Base-by-base conservation (phyloP, 805 yeast genomes). In the Wickerhamomyces alni region DNA sequence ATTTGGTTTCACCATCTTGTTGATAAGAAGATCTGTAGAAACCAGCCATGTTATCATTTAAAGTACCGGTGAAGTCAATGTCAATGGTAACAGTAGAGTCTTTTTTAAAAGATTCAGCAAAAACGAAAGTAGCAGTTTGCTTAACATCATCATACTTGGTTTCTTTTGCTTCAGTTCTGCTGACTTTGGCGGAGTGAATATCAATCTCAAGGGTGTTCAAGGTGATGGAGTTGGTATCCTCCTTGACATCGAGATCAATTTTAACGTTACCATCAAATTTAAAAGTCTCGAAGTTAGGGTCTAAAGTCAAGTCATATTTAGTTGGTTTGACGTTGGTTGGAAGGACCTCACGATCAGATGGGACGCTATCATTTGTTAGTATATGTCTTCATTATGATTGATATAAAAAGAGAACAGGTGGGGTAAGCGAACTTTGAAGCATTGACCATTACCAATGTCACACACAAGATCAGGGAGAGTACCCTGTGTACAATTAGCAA, bases 1-100 rank as follows among this genome's bases (percentile, higher is more conserved):
- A 80, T 54, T 79, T 80, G 30, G 77, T 78, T 43, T 70, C 68
- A 17, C 87, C 84, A 46, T 81, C 70, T 43, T 71, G 69, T 46
- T 70, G 68, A 59, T 83, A 83, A 31, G 77, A 65, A 16, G 87
- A 80, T 52, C 85, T 72, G 67, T 84, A 84, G 64, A 84, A 84
- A 35, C 91, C 91, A 39, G 86, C 84, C 91, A 84, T 83, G 55
- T 82, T 77, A 54, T 80, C 82, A 59, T 82, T 82, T 63, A 83
- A 71, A 33, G 65, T 69, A 48, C 88, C 91, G 28, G 72, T 66
- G 58, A 74, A 83, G 30, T 67, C 62, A 43, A 82, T 61, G 38
- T 66, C 63, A 45, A 83, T 57, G 16, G 64, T 56, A 36, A 74
- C 71, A 29, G 60, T 55, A 16, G 70, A 55, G 12, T 66, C 73